A percentile compares a stretch with the other conserved stretches of the same genome.
Evolutionary conservation across 768 basidiomycete species (phyloP).

Genomic region (Rhizopogon vinicolor): DNA sequence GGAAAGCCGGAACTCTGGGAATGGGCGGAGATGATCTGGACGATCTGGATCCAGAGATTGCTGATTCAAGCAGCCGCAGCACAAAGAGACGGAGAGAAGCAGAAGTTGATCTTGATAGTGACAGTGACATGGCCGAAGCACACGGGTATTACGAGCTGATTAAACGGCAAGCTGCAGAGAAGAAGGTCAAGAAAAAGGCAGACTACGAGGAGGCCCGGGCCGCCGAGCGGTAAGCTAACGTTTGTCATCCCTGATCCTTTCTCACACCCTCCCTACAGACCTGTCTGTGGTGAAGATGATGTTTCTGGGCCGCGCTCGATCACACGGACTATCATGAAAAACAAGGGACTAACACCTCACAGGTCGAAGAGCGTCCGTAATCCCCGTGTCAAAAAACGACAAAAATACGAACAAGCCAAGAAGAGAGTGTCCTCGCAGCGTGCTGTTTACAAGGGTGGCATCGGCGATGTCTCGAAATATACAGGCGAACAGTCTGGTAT

Average conservation of each 20-base stretch:
- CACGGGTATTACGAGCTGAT: constrained; percentile 92
- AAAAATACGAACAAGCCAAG: constrained; percentile 92
- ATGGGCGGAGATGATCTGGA: constrained; percentile 68
- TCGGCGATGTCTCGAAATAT: constrained; percentile 70
- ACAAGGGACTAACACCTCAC: constrained; percentile 90
- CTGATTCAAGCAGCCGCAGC: constrained; percentile 25
- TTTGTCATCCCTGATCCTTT: neutral
- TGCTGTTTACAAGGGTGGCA: constrained; percentile 88
- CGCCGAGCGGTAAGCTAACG: constrained; percentile 47
- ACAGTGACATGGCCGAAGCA: constrained; percentile 41
- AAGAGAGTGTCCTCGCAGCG: constrained; percentile 87
- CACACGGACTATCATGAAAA: constrained; percentile 87
- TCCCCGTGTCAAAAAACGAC: constrained; percentile 95
- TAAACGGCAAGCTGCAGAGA: constrained; percentile 63
- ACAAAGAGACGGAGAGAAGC: constrained; percentile 32
- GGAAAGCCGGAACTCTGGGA: constrained; percentile 29
- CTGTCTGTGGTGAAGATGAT: constrained; percentile 32
- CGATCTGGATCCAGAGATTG: constrained; percentile 43
- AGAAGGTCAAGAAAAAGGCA: constrained; percentile 75
- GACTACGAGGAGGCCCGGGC: constrained; percentile 69
- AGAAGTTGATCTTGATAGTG: constrained; percentile 34
- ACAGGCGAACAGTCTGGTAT: constrained; percentile 93
- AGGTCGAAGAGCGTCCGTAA: constrained; percentile 90
- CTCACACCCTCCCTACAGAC: constrained; percentile 18
- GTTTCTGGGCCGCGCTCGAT: constrained; percentile 78